These are phyloP conservation scores for Tolypocladium ovalisporum DNA, from an alignment of 2,329 filamentous ascomycete species.

Conservation along the genomic window DNA sequence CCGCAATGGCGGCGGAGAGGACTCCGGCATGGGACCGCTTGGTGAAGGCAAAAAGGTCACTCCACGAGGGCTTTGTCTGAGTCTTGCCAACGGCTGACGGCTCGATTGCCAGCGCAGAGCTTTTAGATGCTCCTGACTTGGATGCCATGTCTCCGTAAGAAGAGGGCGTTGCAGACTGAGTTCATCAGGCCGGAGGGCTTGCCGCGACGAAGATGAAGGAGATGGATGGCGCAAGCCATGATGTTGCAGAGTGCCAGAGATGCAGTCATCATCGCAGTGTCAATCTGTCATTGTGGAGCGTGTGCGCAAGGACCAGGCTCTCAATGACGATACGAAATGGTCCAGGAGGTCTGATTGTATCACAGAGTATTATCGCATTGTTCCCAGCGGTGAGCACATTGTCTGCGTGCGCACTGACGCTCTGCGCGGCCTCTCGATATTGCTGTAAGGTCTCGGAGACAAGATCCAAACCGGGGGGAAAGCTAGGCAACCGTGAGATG, in stretches of 20 bases:
- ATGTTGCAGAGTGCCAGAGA: neutral
- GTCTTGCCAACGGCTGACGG: neutral
- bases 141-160: neutral
- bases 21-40: constrained; percentile 45
- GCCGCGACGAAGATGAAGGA: neutral
- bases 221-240: neutral
- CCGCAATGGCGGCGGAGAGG: constrained; percentile 41
- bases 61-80: constrained; percentile 17
- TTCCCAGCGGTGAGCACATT: neutral
- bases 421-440: neutral
- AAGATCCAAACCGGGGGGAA: neutral
- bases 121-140: neutral
- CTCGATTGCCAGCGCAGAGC: neutral
- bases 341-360: neutral
- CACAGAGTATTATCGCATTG: neutral
- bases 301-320: neutral
- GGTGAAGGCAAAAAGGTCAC: constrained; percentile 61
- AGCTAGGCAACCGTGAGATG: neutral
- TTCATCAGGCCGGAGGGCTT: neutral
- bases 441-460: neutral
- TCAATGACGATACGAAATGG: neutral
- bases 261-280: neutral
- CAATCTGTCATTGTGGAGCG: neutral
- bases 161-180: neutral
- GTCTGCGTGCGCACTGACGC: neutral